Conservation (phyloP, 352 stramenopile species). For the Phytophthora cactorum region DNA sequence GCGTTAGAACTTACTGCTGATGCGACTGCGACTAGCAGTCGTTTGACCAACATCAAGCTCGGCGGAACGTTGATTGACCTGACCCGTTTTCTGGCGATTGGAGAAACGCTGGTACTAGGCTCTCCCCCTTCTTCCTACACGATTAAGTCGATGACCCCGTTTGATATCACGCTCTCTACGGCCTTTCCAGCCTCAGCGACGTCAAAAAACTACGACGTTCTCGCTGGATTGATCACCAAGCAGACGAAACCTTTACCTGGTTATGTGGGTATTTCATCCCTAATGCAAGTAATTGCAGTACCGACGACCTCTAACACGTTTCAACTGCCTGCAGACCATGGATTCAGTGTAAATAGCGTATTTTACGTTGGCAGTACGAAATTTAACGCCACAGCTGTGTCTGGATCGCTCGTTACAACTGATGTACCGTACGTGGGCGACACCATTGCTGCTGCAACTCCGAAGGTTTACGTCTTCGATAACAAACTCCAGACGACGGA, state of each 20-base stretch:
- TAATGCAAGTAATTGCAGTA: constrained; percentile 60
- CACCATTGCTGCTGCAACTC: constrained; percentile 34
- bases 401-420: constrained; percentile 41
- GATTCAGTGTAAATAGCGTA: constrained; percentile 24
- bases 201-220: constrained; percentile 31
- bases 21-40: constrained; percentile 29
- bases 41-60: constrained; percentile 50
- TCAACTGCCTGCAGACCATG: constrained; percentile 54
- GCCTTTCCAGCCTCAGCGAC: constrained; percentile 11
- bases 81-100: constrained; percentile 64
- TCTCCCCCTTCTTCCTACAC: constrained; percentile 26
- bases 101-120: constrained; percentile 57
- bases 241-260: constrained; percentile 54
- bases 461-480: constrained; percentile 54
- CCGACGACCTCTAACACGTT: constrained; percentile 33
- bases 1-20: constrained; percentile 56
- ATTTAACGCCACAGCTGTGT: constrained; percentile 44
- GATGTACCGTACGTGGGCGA: constrained; percentile 40
- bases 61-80: constrained; percentile 57
- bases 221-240: constrained; percentile 61
- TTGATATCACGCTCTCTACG: constrained; percentile 53
- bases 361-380: constrained; percentile 52
- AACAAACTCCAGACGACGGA: constrained; percentile 70
- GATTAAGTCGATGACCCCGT: constrained; percentile 50
- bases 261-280: constrained; percentile 46